Conservation (phyloP, 441 rosid species). For the Pelargonium cotyledonis region DNA sequence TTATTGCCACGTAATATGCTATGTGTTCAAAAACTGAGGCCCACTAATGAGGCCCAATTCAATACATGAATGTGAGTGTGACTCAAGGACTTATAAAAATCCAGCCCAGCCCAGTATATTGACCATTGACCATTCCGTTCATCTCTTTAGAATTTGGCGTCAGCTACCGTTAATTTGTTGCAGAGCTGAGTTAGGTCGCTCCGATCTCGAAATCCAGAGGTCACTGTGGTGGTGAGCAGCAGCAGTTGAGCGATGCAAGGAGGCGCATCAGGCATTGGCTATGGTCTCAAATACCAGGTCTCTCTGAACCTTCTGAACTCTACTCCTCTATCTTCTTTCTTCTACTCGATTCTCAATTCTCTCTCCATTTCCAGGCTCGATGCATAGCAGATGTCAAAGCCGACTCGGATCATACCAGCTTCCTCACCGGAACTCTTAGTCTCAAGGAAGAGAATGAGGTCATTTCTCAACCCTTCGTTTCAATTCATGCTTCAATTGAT, state of each 20-base stretch:
- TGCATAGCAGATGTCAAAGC: conserved; percentile 90
- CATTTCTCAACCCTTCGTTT: neutral
- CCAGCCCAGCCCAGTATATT: too few relatives aligned
- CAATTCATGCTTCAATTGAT: neutral
- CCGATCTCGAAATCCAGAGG: neutral
- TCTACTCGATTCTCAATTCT: neutral
- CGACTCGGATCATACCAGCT: conserved; percentile 82
- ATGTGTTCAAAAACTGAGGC: too few relatives aligned
- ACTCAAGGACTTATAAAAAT: too few relatives aligned
- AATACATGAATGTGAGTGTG: too few relatives aligned
- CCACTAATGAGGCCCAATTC: too few relatives aligned
- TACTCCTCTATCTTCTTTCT: neutral
- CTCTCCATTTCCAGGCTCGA: conserved; percentile 46
- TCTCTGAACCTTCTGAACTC: conserved; percentile 16
- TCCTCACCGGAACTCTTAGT: conserved; percentile 83
- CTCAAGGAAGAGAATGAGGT: conserved; percentile 88
- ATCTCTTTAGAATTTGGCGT: neutral
- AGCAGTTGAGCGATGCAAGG: conserved; percentile 51
- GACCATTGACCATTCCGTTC: too few relatives aligned
- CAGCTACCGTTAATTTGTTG: neutral
- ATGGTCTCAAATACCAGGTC: conserved; percentile 91
- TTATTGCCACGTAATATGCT: too few relatives aligned
- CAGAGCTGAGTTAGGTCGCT: neutral
- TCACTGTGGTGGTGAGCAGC: neutral
- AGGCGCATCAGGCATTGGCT: conserved; percentile 77